Evolutionary conservation across 768 basidiomycete genomes (phyloP).

Genomic region (Agrocybe praecox): DNA sequence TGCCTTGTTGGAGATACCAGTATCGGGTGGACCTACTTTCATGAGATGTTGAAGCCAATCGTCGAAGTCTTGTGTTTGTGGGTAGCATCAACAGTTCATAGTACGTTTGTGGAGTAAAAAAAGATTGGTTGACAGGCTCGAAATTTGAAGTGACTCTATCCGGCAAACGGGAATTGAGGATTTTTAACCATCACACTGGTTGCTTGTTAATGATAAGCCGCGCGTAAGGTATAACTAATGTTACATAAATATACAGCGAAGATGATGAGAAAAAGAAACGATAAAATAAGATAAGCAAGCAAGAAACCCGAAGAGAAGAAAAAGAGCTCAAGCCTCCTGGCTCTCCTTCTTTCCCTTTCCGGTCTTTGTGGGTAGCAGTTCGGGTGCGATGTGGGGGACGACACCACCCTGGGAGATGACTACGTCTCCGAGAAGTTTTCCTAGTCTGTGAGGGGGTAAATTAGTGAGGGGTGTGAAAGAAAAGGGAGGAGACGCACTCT

Average conservation of each 20-base stretch:
- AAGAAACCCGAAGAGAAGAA: slow-evolving; percentile 4
- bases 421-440: slow-evolving; percentile 82
- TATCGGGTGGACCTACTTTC: slow-evolving; percentile 99
- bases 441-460: slow-evolving; percentile 44
- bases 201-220: slow-evolving; percentile 11
- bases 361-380: slow-evolving; percentile 43
- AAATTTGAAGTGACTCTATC: no score
- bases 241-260: slow-evolving; percentile 19
- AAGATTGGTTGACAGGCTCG: no score
- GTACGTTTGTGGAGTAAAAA: no score
- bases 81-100: no score
- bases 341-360: slow-evolving; percentile 33
- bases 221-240: slow-evolving; percentile 19
- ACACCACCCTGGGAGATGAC: slow-evolving; percentile 93
- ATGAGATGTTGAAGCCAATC: no score
- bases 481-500: slow-evolving; percentile 46
- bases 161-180: no score
- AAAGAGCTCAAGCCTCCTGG: slow-evolving; percentile 23
- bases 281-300: slow-evolving; percentile 15
- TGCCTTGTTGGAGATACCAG: slow-evolving; percentile 97
- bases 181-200: slow-evolving; percentile 1
- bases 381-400: slow-evolving; percentile 38
- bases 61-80: no score
- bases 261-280: slow-evolving; percentile 5
- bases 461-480: not conserved